Base-by-base conservation (phyloP, 228 moss, liverwort and hornwort genomes). In the Sphagnum magellanicum region DNA sequence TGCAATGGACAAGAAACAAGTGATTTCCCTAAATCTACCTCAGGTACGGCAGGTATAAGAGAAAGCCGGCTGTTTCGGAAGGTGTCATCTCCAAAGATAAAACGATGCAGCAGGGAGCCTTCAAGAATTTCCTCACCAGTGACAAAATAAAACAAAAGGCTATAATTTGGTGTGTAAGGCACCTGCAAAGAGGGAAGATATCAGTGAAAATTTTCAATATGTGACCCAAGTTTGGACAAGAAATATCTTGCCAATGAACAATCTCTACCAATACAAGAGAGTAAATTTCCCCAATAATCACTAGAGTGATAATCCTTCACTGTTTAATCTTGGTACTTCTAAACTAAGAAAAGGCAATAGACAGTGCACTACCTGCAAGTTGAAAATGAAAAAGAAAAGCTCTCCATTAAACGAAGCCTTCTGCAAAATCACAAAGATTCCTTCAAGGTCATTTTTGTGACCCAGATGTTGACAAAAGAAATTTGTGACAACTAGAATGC, bases 21-120 rank as follows among this genome's bases (percentile, higher is more conserved):
- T 32, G 32, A 32, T 32, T 32, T 3, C 32, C 1, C 32, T 32
- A 2, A 32, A 32, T 32, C 32, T 59, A 90, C 90, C 90, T 90
- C 87, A 51, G 87, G 87, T 64, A 90, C 81, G 58, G 87, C 90
- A 8, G 90, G 84, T 70, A 87, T 84, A 16, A 90, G 84, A 59
- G 84, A 87, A 13, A 90, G 70, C 78, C 82, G 76, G 76, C 84
- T 90, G 73, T 87, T 84, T 70, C 87, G 87, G 71, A 87, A 90
- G 53, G 79, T 77, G 73, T 90, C 87, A 51, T 90, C 90, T 73
- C 84, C 87, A 52, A 74, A 78, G 77, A 90, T 90, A 74, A 90
- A 90, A 61, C 77, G 84, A 62, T 83, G 78, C 64, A 84, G 73
- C 66, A 87, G 84, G 70, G 90, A 87, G 50, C 81, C 87, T 75